Evolutionary conservation across 257 asterid genomes (phyloP).

Genomic region (Salvia rosmarinus): DNA sequence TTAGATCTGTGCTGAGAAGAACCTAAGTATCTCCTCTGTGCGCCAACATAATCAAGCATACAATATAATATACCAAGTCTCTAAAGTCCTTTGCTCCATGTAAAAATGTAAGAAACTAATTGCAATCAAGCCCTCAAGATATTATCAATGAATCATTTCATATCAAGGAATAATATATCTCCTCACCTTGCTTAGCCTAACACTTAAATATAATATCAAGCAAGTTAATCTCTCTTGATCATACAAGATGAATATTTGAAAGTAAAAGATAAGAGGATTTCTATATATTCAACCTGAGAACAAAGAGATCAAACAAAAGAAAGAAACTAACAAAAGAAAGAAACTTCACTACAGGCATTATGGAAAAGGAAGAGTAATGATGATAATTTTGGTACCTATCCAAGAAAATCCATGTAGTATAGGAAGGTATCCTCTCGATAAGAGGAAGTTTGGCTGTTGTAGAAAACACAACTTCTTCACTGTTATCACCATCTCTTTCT

Average conservation of each 20-base stretch:
- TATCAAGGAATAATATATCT: conserved; percentile 1
- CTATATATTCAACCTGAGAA: conserved; percentile 6
- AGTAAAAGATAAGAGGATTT: conserved; percentile 20
- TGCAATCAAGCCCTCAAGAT: neutral
- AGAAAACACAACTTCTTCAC: conserved; percentile 64
- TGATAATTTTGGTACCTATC: conserved; percentile 56
- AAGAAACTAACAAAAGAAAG: too few relatives aligned
- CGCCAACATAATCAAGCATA: neutral
- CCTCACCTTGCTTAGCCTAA: conserved; percentile 1
- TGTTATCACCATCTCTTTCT: conserved; percentile 55
- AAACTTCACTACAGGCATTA: neutral
- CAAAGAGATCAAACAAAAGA: neutral
- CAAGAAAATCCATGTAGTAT: conserved; percentile 92
- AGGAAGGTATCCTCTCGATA: conserved; percentile 72
- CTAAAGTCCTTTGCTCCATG: neutral
- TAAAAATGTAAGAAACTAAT: neutral
- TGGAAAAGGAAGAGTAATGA: neutral
- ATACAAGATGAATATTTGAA: conserved; percentile 1
- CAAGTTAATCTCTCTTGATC: neutral
- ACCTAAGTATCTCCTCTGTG: neutral
- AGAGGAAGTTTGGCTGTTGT: conserved; percentile 69
- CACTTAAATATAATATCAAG: conserved; percentile 16
- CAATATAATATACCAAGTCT: too few relatives aligned
- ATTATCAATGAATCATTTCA: conserved; percentile 20
- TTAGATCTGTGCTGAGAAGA: too few relatives aligned